These are phyloP conservation scores for Dryadomyces quercus-mongolicae DNA, from an alignment of 2,329 filamentous ascomycete genomes.

Conservation along the genomic window DNA sequence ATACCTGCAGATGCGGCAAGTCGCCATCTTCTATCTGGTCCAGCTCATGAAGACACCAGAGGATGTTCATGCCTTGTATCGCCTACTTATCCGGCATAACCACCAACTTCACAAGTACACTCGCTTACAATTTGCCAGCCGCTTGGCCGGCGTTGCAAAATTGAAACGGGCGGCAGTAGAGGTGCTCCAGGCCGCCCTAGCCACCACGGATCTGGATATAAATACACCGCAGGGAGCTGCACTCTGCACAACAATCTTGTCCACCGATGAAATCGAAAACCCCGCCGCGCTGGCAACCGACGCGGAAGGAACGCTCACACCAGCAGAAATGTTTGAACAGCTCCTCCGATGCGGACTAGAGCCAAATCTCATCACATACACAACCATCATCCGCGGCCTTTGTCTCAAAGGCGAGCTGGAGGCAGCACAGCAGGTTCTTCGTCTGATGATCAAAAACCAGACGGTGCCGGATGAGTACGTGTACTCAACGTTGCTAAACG, in stretches of 20 bases:
- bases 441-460: constrained; percentile 46
- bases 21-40: constrained; percentile 18
- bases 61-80: constrained; percentile 22
- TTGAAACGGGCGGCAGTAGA: constrained; percentile 31
- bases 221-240: constrained; percentile 35
- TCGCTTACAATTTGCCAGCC: constrained; percentile 32
- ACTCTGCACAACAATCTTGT: constrained; percentile 48
- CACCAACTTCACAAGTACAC: constrained; percentile 29
- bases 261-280: constrained; percentile 19
- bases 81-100: constrained; percentile 17
- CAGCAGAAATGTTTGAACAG: constrained; percentile 39
- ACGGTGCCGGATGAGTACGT: constrained; percentile 54
- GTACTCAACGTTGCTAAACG: constrained; percentile 57
- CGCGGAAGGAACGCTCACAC: constrained; percentile 21
- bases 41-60: constrained; percentile 8
- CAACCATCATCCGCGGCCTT: constrained; percentile 59
- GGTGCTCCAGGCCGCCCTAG: constrained; percentile 26
- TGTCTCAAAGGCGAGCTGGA: constrained; percentile 50
- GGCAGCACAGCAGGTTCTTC: constrained; percentile 53
- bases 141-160: constrained; percentile 25
- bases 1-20: constrained; percentile 24
- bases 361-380: constrained; percentile 52
- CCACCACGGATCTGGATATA: constrained; percentile 25
- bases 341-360: constrained; percentile 49
- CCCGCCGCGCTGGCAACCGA: constrained; percentile 13